These are phyloP conservation scores for Ormosia emarginata DNA, from an alignment of 306 rosid genomes.

Conservation along the genomic window DNA sequence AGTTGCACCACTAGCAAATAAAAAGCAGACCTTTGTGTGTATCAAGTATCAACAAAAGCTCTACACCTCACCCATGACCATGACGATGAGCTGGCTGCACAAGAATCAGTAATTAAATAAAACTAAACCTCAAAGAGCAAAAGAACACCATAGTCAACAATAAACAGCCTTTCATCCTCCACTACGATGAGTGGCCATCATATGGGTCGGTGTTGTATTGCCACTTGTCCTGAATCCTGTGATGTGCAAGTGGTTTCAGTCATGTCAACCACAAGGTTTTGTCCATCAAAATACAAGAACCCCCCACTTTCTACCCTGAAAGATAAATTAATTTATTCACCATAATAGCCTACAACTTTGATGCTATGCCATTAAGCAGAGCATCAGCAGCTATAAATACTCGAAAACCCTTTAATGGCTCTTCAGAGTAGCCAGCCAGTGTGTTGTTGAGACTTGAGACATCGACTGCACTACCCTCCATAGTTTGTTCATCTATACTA, in stretches of 20 bases:
- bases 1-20: not conserved
- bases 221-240: slow-evolving; percentile 24
- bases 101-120: not conserved
- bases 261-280: slow-evolving; percentile 33
- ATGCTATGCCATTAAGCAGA: not conserved
- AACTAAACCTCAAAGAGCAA: not conserved
- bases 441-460: too few relatives aligned
- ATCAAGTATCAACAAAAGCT: not conserved
- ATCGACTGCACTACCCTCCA: not conserved
- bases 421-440: slow-evolving; percentile 15
- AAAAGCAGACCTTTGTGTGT: not conserved
- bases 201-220: slow-evolving; percentile 18
- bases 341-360: slow-evolving; percentile 8
- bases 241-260: not conserved
- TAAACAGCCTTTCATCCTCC: slow-evolving; percentile 27
- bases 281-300: not conserved
- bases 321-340: slow-evolving; percentile 5
- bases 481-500: not conserved
- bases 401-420: not conserved
- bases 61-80: not conserved
- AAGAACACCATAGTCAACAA: slow-evolving; percentile 10
- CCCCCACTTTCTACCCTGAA: slow-evolving; percentile 8
- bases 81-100: slow-evolving; percentile 19
- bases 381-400: slow-evolving; percentile 33
- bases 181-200: slow-evolving; percentile 40